Conservation (phyloP, 2,329 filamentous ascomycete species). For the Plenodomus biglobosus region DNA sequence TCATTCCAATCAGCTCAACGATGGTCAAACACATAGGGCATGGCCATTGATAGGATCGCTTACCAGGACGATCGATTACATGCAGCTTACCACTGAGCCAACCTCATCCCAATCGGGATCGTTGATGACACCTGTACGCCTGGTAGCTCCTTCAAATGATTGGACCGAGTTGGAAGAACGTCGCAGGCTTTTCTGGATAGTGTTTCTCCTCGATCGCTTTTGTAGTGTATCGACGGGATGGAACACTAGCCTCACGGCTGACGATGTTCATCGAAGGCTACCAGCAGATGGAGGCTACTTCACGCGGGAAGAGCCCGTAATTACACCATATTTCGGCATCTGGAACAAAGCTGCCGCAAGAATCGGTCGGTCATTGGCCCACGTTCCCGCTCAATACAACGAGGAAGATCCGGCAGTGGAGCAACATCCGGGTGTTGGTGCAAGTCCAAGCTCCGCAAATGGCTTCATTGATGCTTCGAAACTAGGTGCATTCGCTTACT, state of each 20-base stretch:
- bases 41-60: constrained; percentile 41
- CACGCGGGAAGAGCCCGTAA: constrained; percentile 37
- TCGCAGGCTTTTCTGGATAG: constrained; percentile 36
- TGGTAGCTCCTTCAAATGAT: constrained; percentile 28
- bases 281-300: constrained; percentile 41
- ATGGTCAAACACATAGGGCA: constrained; percentile 32
- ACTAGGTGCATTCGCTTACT: constrained; percentile 40
- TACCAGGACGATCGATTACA: constrained; percentile 38
- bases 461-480: constrained; percentile 40
- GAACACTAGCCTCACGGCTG: constrained; percentile 39
- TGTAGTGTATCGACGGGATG: constrained; percentile 38
- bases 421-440: constrained; percentile 25
- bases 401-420: constrained; percentile 34
- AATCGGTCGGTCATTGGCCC: constrained; percentile 35
- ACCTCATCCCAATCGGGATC: constrained; percentile 26
- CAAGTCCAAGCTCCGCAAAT: constrained; percentile 35
- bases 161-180: constrained; percentile 40
- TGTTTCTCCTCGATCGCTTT: constrained; percentile 39
- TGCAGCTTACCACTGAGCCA: constrained; percentile 36
- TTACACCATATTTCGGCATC: constrained; percentile 40
- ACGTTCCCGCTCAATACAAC: constrained; percentile 40
- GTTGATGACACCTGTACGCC: constrained; percentile 34
- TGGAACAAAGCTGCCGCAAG: constrained; percentile 40
- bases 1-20: constrained; percentile 25
- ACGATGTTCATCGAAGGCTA: constrained; percentile 37